Conservation (phyloP, 169 alveolate species). For the Plasmodium blacklocki region DNA sequence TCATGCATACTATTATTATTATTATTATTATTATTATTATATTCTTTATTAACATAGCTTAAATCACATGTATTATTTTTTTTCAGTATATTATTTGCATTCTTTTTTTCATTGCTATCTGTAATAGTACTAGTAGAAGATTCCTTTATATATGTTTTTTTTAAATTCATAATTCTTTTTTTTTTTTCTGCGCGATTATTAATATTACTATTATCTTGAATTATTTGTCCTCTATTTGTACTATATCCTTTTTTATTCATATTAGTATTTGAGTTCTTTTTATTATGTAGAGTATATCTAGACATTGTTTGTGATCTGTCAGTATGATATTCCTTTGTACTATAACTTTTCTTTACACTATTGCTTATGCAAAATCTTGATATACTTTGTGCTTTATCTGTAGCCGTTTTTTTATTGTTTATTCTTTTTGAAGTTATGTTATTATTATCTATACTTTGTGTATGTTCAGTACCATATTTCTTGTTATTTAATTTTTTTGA, state of each 20-base stretch:
- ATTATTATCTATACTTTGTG: no score
- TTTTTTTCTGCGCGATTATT: background rate
- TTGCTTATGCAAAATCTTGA: no score
- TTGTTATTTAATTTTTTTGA: no score
- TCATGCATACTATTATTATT: background rate
- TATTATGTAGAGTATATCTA: slow-evolving; percentile 13
- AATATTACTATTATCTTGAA: background rate
- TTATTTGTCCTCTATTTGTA: no score
- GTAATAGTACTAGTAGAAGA: background rate
- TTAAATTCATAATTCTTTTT: background rate
- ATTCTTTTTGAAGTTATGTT: no score
- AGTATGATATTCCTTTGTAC: background rate
- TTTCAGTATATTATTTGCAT: background rate
- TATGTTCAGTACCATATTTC: no score
- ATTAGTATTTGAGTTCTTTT: slow-evolving; percentile 7
- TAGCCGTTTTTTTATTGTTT: no score
- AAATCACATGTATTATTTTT: background rate
- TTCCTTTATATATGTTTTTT: background rate
- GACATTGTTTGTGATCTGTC: slow-evolving; percentile 31
- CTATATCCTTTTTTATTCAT: background rate
- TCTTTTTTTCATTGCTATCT: background rate
- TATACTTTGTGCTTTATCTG: no score
- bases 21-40: background rate
- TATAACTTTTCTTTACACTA: no score
- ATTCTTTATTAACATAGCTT: slow-evolving; percentile 2